These are phyloP conservation scores for Gelatoporia subvermispora DNA, from an alignment of 768 basidiomycete genomes.

Conservation along the genomic window DNA sequence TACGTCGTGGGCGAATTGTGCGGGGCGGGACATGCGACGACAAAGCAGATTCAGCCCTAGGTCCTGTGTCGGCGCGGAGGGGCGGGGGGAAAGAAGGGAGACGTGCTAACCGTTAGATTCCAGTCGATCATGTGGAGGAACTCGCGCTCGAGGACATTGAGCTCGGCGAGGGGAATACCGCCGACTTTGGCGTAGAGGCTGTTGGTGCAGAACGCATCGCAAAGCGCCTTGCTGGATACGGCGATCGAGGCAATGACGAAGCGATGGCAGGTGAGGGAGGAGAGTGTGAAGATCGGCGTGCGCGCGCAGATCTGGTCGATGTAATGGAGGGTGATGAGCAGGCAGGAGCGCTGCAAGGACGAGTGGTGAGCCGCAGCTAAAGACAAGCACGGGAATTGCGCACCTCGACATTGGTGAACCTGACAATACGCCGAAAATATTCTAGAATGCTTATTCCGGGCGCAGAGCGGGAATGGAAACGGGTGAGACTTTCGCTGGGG, in stretches of 20 bases:
- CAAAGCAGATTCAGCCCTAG: slow-evolving; percentile 17
- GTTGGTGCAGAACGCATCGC: slow-evolving; percentile 95
- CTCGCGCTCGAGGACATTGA: slow-evolving; percentile 93
- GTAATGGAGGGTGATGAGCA: slow-evolving; percentile 81
- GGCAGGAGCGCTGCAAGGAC: slow-evolving; percentile 59
- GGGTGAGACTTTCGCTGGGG: slow-evolving; percentile 79
- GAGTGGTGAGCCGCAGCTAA: slow-evolving; percentile 3
- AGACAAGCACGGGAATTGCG: no score
- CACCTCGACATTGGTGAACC: slow-evolving; percentile 95
- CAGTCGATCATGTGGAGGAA: slow-evolving; percentile 91
- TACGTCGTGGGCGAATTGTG: no score
- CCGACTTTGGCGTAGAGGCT: slow-evolving; percentile 94
- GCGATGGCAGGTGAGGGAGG: slow-evolving; percentile 94
- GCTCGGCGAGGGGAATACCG: slow-evolving; percentile 85
- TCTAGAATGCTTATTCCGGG: slow-evolving; percentile 87
- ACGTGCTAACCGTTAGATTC: slow-evolving; percentile 78
- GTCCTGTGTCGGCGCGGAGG: not conserved
- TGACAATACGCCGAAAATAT: slow-evolving; percentile 90
- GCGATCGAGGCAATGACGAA: slow-evolving; percentile 93
- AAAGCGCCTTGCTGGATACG: slow-evolving; percentile 90
- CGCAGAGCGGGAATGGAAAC: slow-evolving; percentile 92
- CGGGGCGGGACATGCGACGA: slow-evolving; percentile 16
- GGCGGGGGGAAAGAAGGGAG: not conserved
- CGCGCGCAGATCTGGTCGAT: slow-evolving; percentile 92
- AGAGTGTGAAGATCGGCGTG: slow-evolving; percentile 84